Conservation (phyloP, 176 grass and related monocot genomes). For the Musa schizocarpa region DNA sequence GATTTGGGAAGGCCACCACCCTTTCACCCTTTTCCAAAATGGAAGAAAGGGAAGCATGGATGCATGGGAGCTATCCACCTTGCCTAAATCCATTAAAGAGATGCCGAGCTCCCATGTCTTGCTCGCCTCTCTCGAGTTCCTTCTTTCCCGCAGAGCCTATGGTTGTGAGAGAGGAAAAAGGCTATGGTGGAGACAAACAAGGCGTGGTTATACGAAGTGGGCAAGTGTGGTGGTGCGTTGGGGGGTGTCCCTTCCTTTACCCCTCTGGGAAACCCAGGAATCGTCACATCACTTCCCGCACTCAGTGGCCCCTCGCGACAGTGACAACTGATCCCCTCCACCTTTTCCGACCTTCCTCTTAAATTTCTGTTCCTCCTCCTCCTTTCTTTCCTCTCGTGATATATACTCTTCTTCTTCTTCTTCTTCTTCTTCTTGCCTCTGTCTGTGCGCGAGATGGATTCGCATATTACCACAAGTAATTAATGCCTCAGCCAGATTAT, state of each 20-base stretch:
- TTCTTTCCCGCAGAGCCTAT: not conserved
- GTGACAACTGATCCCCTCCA: constrained; percentile 9
- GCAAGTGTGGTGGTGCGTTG: not conserved
- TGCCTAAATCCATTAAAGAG: too few species aligned
- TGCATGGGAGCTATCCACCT: too few species aligned
- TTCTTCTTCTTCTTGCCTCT: not conserved
- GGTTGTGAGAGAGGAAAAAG: not conserved
- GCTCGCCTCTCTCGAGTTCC: not conserved
- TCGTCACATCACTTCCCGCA: constrained; percentile 14
- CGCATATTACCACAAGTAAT: too few species aligned
- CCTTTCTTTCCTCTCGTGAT: not conserved
- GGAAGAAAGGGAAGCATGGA: not conserved
- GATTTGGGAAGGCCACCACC: not conserved
- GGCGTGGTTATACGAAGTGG: constrained; percentile 5
- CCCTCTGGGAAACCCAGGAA: constrained; percentile 11
- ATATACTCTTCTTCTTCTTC: too few species aligned
- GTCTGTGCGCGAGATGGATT: not conserved
- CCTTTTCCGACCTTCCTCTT: not conserved
- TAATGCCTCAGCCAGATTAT: too few species aligned
- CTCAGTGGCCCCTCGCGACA: constrained; percentile 4
- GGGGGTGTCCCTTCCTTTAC: constrained; percentile 1
- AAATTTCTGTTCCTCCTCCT: not conserved
- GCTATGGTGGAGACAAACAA: constrained; percentile 5
- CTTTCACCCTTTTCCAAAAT: not conserved
- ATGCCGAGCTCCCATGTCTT: not conserved